These are phyloP conservation scores for Tardiomyces depauwii DNA, from an alignment of 1,139 yeast genomes.

Conservation along the genomic window DNA sequence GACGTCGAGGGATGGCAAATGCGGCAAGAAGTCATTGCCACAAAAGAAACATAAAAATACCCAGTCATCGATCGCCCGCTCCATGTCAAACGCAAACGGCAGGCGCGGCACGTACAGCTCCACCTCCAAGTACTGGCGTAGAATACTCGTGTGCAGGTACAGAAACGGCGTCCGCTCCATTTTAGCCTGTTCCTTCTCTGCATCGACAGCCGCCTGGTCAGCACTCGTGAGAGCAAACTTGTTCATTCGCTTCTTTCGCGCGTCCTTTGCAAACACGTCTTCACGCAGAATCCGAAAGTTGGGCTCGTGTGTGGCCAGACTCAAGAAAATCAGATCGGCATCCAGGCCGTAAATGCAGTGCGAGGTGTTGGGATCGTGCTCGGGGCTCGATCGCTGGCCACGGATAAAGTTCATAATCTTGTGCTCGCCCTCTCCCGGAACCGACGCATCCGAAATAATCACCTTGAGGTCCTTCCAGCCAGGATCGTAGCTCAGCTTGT, in stretches of 20 bases:
- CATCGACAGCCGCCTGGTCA: conserved; percentile 13
- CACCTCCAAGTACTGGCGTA: conserved; percentile 78
- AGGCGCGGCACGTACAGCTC: conserved; percentile 62
- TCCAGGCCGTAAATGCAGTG: conserved; percentile 97
- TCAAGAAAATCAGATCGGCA: conserved; percentile 94
- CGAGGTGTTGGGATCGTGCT: conserved; percentile 73
- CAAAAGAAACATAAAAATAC: conserved; percentile 97
- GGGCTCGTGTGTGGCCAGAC: conserved; percentile 96
- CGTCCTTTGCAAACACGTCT: conserved; percentile 79
- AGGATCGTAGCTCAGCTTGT: conserved; percentile 80
- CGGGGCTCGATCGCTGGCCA: conserved; percentile 61
- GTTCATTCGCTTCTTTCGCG: conserved; percentile 30
- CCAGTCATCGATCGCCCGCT: conserved; percentile 98
- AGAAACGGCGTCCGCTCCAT: conserved; percentile 46
- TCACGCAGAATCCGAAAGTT: conserved; percentile 90
- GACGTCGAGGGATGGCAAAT: conserved; percentile 87
- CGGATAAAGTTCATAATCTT: conserved; percentile 94
- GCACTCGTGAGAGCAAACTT: conserved; percentile 11
- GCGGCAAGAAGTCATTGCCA: conserved; percentile 98
- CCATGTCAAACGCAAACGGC: conserved; percentile 72
- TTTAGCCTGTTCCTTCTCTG: conserved; percentile 40
- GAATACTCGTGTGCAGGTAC: conserved; percentile 83
- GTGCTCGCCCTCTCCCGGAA: conserved; percentile 99
- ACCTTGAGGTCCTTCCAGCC: conserved; percentile 84
- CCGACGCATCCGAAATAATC: conserved; percentile 88